Evolutionary conservation across 2,329 filamentous ascomycete species (phyloP).

Genomic region (Diplodia intermedia): DNA sequence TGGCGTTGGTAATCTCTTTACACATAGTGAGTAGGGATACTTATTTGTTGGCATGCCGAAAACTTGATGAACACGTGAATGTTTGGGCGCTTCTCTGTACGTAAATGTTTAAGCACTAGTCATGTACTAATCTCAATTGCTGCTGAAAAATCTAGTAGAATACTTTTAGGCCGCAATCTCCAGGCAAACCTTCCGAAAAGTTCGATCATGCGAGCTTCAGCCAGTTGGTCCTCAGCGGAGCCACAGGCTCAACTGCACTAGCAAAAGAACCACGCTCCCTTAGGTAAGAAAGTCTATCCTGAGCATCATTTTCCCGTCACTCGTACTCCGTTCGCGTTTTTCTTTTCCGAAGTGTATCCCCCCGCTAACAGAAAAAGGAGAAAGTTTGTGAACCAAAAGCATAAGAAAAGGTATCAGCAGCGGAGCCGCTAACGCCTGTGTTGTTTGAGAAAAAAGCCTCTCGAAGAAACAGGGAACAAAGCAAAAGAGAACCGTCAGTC

Average conservation of each 20-base stretch:
- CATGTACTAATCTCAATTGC: neutral
- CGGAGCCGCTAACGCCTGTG: neutral
- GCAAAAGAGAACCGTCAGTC: neutral
- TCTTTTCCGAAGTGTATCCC: neutral
- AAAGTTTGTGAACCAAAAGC: neutral
- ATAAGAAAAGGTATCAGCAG: neutral
- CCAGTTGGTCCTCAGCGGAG: neutral
- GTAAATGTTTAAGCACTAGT: too few species aligned
- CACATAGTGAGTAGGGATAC: neutral
- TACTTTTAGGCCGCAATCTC: neutral
- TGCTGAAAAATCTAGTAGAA: neutral
- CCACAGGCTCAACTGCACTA: neutral
- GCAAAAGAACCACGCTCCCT: neutral
- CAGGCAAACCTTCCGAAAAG: neutral
- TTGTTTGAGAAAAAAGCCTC: neutral
- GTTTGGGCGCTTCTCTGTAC: too few species aligned
- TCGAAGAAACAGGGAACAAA: neutral
- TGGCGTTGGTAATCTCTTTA: neutral
- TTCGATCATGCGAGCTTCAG: neutral
- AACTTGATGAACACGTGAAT: too few species aligned
- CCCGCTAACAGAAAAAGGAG: neutral
- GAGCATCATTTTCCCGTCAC: neutral
- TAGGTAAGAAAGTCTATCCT: neutral
- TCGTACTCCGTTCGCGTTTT: neutral
- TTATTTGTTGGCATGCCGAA: neutral